Evolutionary conservation across 805 yeast genomes (phyloP), one percentile per base, ranked within the genome.

Genomic region (Myxozyma kluyveri): DNA sequence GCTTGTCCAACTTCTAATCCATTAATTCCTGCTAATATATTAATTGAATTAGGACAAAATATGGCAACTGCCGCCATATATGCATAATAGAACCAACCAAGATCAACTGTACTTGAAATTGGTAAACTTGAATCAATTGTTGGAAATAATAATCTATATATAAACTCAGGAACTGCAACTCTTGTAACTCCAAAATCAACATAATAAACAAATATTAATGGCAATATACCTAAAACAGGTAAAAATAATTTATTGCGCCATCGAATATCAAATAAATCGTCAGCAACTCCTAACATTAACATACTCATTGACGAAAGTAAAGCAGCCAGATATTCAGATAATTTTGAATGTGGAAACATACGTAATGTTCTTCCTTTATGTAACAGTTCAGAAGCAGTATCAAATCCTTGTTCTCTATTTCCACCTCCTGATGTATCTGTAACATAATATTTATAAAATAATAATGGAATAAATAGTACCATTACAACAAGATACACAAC

Each of bases 1-100:
- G 95, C 82, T 69, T 93, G 99, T 24, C 97, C 98, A 10, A 90
- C 97, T 70, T 93, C 99, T 39, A 93, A 74, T 0, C 99, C 99
- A 67, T 93, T 93, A 42, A 93, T 80, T 4, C 99, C 99, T 0
- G 99, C 99, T 27, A 90, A 73, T 47, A 93, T 93, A 66, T 93
- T 93, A 68, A 93, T 89, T 9, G 97, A 88, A 67, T 93, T 91
- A 22, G 99, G 97, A 63, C 96, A 86, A 65, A 93, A 93, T 36
- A 93, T 91, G 1, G 96, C 84, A 52, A 93, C 81, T 0, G 95
- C 77, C 0, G 85, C 88, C 99, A 93, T 93, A 72, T 93, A 93
- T 12, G 72, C 71, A 67, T 93, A 93, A 72, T 93, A 93, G 24
- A 87, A 69, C 17, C 74, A 66, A 2, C 96, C 96, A 50, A 93